These are phyloP conservation scores for Kickxella alabastrina DNA, from an alignment of 192 early-diverging fungal genomes.

Conservation along the genomic window DNA sequence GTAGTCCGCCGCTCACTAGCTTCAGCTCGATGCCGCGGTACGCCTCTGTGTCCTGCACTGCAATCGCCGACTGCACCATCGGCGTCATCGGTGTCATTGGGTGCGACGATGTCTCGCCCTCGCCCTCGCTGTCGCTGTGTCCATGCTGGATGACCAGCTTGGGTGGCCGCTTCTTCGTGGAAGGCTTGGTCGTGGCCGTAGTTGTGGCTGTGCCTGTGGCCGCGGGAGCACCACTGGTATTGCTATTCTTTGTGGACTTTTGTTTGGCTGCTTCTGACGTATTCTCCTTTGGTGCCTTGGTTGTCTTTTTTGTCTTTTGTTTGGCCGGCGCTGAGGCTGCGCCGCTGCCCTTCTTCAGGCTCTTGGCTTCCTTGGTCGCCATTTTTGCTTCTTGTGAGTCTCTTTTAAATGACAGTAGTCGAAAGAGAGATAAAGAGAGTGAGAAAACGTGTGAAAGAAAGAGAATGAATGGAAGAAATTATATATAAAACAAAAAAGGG, in stretches of 20 bases:
- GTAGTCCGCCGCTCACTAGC: conserved; percentile 35
- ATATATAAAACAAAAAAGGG: no score
- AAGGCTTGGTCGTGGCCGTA: background rate
- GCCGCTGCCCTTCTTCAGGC: no score
- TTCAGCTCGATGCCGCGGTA: conserved; percentile 31
- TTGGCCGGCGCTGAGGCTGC: no score
- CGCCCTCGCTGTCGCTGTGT: conserved; percentile 3
- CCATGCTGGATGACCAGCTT: conserved; percentile 10
- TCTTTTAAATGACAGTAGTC: background rate
- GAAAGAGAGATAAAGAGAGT: background rate
- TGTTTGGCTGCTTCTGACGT: background rate
- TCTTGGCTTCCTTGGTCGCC: no score
- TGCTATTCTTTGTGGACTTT: background rate
- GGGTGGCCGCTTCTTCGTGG: conserved; percentile 10
- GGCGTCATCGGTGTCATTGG: conserved; percentile 24
- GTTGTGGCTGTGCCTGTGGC: no score
- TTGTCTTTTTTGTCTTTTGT: conserved; percentile 3
- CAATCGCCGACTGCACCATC: conserved; percentile 18
- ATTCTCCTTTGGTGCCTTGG: background rate
- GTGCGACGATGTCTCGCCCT: background rate
- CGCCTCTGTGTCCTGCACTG: conserved; percentile 13
- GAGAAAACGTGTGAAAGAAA: background rate
- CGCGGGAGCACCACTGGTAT: background rate
- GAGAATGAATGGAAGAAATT: background rate
- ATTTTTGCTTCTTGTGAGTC: background rate